A percentile compares a stretch with the other conserved stretches of the same genome.
phyloP scores from a whole-genome alignment of 23 red algal species.

The Gracilaria domingensis region DNA sequence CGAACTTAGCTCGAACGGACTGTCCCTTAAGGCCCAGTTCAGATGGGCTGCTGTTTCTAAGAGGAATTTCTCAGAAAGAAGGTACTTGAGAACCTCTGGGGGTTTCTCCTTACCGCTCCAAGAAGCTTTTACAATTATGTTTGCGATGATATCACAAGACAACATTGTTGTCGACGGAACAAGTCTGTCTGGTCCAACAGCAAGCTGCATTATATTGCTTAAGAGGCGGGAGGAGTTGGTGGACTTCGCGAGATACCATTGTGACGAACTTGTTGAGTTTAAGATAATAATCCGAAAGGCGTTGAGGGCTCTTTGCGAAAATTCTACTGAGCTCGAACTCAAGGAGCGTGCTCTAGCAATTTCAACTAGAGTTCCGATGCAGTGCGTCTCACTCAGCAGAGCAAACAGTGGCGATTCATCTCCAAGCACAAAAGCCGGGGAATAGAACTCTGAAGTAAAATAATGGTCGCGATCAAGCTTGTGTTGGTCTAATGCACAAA shows the following conservation, averaged over 20 bases:
- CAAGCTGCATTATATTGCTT: conserved; percentile 23
- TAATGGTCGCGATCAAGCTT: conserved; percentile 29
- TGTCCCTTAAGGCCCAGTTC: conserved; percentile 28
- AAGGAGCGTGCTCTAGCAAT: conserved; percentile 22
- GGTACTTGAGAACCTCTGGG: not conserved
- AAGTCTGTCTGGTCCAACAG: conserved; percentile 9
- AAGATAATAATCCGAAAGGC: conserved; percentile 4
- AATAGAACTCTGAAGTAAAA: conserved; percentile 60
- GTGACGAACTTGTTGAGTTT: not conserved
- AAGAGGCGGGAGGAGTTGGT: not conserved
- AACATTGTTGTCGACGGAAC: conserved; percentile 21
- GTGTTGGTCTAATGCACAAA: not conserved
- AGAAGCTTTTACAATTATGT: conserved; percentile 19
- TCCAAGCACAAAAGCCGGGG: not conserved
- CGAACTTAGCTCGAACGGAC: not conserved
- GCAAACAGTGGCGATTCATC: not conserved
- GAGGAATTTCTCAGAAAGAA: conserved; percentile 47
- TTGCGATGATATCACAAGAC: conserved; percentile 41
- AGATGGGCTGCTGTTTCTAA: conserved; percentile 22
- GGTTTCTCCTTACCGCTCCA: conserved; percentile 8
- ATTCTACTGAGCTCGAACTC: not conserved
- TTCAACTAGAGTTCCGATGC: conserved; percentile 12
- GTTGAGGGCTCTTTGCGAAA: conserved; percentile 21
- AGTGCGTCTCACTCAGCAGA: conserved; percentile 10
- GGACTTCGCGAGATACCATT: not conserved